These are phyloP conservation scores for Lachnellula subtilissima DNA, from an alignment of 2,329 filamentous ascomycete genomes.

Conservation along the genomic window DNA sequence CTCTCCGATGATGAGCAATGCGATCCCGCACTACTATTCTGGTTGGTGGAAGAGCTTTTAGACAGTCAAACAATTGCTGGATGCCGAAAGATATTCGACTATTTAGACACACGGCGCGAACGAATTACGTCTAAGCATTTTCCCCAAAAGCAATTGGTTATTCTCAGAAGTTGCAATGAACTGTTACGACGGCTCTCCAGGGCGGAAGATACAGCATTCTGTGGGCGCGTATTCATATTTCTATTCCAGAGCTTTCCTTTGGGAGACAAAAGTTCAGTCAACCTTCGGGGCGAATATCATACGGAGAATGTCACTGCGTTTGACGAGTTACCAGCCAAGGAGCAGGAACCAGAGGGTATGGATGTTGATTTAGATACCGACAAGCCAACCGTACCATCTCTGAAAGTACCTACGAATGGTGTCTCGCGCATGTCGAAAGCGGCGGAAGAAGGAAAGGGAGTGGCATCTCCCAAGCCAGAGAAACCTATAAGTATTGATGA, in stretches of 20 bases:
- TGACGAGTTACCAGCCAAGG: slow-evolving; percentile 49
- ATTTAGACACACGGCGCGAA: slow-evolving; percentile 87
- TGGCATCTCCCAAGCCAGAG: slow-evolving; percentile 39
- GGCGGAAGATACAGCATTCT: slow-evolving; percentile 95
- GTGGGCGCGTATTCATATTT: slow-evolving; percentile 95
- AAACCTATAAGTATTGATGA: slow-evolving; percentile 60
- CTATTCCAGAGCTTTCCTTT: slow-evolving; percentile 97
- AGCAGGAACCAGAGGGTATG: slow-evolving; percentile 50
- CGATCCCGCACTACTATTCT: slow-evolving; percentile 79
- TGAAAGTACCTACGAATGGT: slow-evolving; percentile 26
- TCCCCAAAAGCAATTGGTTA: slow-evolving; percentile 78
- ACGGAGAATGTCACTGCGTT: slow-evolving; percentile 88
- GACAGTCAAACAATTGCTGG: slow-evolving; percentile 94
- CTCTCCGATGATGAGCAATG: slow-evolving; percentile 75
- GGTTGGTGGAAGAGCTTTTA: slow-evolving; percentile 88
- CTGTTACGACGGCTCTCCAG: slow-evolving; percentile 88
- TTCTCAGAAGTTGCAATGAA: slow-evolving; percentile 93
- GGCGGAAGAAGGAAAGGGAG: slow-evolving; percentile 25
- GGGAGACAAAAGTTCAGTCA: slow-evolving; percentile 95
- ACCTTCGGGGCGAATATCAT: slow-evolving; percentile 92
- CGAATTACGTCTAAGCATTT: slow-evolving; percentile 77
- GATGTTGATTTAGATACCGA: slow-evolving; percentile 56
- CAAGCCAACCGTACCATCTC: slow-evolving; percentile 19
- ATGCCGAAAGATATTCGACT: slow-evolving; percentile 89
- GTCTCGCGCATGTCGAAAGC: slow-evolving; percentile 6